Conservation (phyloP, 495 filamentous ascomycete species). For the Tuber magnatum region DNA sequence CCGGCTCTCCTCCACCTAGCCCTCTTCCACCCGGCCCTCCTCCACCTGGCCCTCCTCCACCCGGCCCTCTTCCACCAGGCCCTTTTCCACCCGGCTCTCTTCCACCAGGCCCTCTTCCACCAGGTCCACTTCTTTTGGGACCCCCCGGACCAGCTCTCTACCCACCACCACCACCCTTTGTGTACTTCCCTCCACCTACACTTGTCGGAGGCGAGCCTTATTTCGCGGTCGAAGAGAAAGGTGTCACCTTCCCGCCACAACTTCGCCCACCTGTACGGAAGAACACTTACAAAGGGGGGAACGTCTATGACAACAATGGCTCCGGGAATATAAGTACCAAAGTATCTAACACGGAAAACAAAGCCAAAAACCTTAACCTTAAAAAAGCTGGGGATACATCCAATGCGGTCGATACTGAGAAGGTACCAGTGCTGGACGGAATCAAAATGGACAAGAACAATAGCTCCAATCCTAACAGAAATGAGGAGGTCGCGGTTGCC, state of each 20-base stretch:
- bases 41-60: conserved; percentile 12
- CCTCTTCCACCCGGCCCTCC: conserved; percentile 6
- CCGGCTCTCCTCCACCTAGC: conserved; percentile 9
- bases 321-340: conserved; percentile 22
- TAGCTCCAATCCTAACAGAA: conserved; percentile 38
- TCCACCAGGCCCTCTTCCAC: conserved; percentile 15
- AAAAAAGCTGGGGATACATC: conserved; percentile 7
- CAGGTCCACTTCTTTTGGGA: conserved; percentile 10
- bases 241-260: conserved; percentile 13
- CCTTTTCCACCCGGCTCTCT: background rate
- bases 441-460: conserved; percentile 1
- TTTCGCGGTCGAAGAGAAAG: conserved; percentile 10
- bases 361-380: conserved; percentile 13
- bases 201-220: conserved; percentile 5
- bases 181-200: conserved; percentile 12
- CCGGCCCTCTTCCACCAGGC: background rate
- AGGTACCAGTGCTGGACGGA: background rate
- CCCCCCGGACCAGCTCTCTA: background rate
- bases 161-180: background rate
- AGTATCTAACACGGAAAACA: conserved; percentile 24
- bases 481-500: conserved; percentile 36
- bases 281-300: conserved; percentile 33
- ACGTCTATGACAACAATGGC: conserved; percentile 29
- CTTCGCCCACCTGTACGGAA: conserved; percentile 10
- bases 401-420: background rate